phyloP scores from a whole-genome alignment of 208 protist genomes.

The Acanthamoeba royreba region DNA sequence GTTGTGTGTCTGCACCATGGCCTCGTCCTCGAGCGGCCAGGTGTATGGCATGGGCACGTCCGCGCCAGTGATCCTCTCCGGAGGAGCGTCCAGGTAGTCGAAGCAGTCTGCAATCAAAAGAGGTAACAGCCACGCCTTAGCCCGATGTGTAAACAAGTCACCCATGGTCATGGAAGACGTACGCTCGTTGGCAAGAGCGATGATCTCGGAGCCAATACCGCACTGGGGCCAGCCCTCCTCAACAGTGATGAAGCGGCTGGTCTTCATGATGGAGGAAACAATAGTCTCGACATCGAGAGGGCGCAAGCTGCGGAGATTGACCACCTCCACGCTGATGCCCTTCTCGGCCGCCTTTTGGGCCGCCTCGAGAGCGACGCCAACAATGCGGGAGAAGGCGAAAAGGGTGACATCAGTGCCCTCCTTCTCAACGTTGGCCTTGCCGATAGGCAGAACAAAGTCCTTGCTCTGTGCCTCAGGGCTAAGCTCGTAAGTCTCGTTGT shows the following conservation, averaged over 20 bases:
- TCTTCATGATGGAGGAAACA: conserved; percentile 96
- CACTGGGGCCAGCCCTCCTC: conserved; percentile 94
- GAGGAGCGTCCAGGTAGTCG: too few relatives aligned
- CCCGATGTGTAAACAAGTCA: background rate
- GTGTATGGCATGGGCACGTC: too few relatives aligned
- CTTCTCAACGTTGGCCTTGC: conserved; percentile 95
- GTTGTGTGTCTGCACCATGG: too few relatives aligned
- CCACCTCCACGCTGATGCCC: conserved; percentile 94
- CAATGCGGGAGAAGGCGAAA: conserved; percentile 90
- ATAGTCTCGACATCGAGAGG: conserved; percentile 94
- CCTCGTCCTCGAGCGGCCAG: too few relatives aligned
- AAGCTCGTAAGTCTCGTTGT: conserved; percentile 91
- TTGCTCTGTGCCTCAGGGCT: conserved; percentile 79
- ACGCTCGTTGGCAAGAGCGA: conserved; percentile 91
- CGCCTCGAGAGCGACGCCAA: conserved; percentile 89
- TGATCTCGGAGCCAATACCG: conserved; percentile 94
- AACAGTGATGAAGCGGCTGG: conserved; percentile 89
- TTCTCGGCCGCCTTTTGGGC: conserved; percentile 90
- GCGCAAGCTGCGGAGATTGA: conserved; percentile 95
- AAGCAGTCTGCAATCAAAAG: too few relatives aligned
- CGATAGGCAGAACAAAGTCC: conserved; percentile 95
- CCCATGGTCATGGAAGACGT: background rate
- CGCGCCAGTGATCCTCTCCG: too few relatives aligned
- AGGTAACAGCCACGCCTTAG: background rate
- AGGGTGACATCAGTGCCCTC: conserved; percentile 90